Base-by-base conservation (phyloP, 139 green algal species). In the Chlamydomonas incerta region DNA sequence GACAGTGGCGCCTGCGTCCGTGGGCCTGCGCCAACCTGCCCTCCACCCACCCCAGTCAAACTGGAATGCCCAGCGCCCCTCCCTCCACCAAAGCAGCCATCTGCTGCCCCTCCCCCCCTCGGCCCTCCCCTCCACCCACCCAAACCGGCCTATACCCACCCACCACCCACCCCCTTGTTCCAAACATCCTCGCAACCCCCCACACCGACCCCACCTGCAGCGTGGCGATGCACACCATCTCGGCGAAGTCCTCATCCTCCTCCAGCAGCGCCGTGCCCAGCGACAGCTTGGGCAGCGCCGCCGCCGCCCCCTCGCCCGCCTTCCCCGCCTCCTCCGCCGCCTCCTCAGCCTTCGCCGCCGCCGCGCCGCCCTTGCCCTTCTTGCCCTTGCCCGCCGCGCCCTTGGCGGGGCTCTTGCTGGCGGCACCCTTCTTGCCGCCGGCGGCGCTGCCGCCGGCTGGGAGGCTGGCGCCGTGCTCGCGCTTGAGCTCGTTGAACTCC, bases 401-500 rank as follows among this genome's bases (percentile, higher is more conserved):
- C 70, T 55, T 85, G 35, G 41, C 31, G 5, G 23, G 23, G 21
- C 26, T 24, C 37, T 71, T 63, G 66, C 46, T 37, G 55, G 55
- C 20, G 55, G 55, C 55, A 24, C 14, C 50, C 50, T 72, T n/a
- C 76, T 65, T 29, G 50, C 14, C 72, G 15, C 0, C 15, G 34
- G 47, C 23, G 31, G 74, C 79, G 31, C 72, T 60, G 11, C 50
- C 72, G 18, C 73, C 74, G 8, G 41, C 41, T 13, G 41, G 6
- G 41, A 13, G 41, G 6, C 8, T 8, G 21, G 81, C 67, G 17
- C 69, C 34, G n/a, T 87, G 80, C 72, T 82, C 86, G 50, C 85
- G 41, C 55, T 76, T 28, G 26, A 91, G 80, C 74, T 91, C 86
- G 23, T 90, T 55, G 46, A 90, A 87, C 67, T 93, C 89, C 11